Conservation (phyloP, 768 basidiomycete genomes). For the Boletus rubroflammeus region DNA sequence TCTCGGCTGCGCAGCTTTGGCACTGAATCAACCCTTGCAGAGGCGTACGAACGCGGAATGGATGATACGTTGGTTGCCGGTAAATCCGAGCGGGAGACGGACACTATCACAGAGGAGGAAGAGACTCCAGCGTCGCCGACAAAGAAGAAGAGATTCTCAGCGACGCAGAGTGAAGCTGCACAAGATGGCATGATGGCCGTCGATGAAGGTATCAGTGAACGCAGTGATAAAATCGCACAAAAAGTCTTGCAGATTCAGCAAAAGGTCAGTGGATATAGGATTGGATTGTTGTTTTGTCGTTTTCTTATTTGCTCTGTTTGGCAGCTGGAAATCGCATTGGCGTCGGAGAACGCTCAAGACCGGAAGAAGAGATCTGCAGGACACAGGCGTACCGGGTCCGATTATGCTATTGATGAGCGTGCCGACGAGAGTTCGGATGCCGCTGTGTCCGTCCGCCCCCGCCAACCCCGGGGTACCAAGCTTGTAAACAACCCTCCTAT, state of each 20-base stretch:
- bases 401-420: slow-evolving; percentile 43
- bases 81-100: slow-evolving; percentile 43
- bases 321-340: slow-evolving; percentile 74
- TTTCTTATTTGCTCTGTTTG: slow-evolving; percentile 6
- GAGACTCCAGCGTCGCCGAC: slow-evolving; percentile 37
- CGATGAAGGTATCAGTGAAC: slow-evolving; percentile 78
- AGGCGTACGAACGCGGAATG: slow-evolving; percentile 50
- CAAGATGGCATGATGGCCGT: slow-evolving; percentile 85
- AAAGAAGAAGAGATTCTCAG: slow-evolving; percentile 79
- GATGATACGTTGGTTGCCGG: slow-evolving; percentile 35
- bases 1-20: slow-evolving; percentile 63
- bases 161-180: slow-evolving; percentile 54
- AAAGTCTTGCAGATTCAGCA: slow-evolving; percentile 88
- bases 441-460: slow-evolving; percentile 37
- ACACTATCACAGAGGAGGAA: slow-evolving; percentile 60
- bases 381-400: slow-evolving; percentile 22
- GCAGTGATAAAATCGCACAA: slow-evolving; percentile 83
- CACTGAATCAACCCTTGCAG: slow-evolving; percentile 79
- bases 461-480: slow-evolving; percentile 37
- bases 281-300: not conserved
- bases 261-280: slow-evolving; percentile 58
- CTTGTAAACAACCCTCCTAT: slow-evolving; percentile 30
- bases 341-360: slow-evolving; percentile 47
- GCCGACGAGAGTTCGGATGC: slow-evolving; percentile 56
- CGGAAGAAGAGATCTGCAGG: slow-evolving; percentile 30